Evolutionary conservation across 192 early-diverging fungal genomes (phyloP).

Genomic region (Coemansia nantahalensis): DNA sequence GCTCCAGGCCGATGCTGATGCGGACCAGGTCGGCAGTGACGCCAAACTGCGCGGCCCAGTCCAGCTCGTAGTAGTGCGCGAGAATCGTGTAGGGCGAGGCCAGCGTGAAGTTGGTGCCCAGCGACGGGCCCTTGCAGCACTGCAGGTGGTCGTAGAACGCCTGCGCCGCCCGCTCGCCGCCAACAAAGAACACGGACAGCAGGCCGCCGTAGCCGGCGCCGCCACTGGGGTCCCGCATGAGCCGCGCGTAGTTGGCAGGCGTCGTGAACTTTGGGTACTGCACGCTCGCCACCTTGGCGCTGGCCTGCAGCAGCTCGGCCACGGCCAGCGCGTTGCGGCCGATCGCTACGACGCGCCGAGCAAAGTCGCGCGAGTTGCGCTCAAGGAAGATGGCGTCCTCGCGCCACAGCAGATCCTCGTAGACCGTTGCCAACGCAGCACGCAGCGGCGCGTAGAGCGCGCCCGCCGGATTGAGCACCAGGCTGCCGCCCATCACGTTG

Average conservation of each 20-base stretch:
- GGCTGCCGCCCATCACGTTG: conserved; percentile 98
- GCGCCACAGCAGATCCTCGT: conserved; percentile 84
- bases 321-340: conserved; percentile 79
- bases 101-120: conserved; percentile 97
- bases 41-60: conserved; percentile 86
- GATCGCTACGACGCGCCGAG: conserved; percentile 67
- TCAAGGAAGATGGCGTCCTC: conserved; percentile 96
- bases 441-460: conserved; percentile 58
- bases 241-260: conserved; percentile 63
- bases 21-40: conserved; percentile 75
- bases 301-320: conserved; percentile 64
- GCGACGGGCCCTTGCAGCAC: conserved; percentile 89
- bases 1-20: conserved; percentile 89
- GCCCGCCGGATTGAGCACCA: conserved; percentile 70
- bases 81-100: conserved; percentile 92
- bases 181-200: conserved; percentile 74
- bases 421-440: conserved; percentile 55
- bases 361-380: conserved; percentile 88
- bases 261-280: conserved; percentile 85
- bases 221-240: conserved; percentile 42
- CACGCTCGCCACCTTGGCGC: conserved; percentile 68
- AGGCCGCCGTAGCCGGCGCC: conserved; percentile 84
- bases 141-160: conserved; percentile 79
- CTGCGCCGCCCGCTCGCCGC: conserved; percentile 51
- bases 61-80: conserved; percentile 92